These are phyloP conservation scores for Sherardia arvensis DNA, from an alignment of 257 asterid species.

Conservation along the genomic window DNA sequence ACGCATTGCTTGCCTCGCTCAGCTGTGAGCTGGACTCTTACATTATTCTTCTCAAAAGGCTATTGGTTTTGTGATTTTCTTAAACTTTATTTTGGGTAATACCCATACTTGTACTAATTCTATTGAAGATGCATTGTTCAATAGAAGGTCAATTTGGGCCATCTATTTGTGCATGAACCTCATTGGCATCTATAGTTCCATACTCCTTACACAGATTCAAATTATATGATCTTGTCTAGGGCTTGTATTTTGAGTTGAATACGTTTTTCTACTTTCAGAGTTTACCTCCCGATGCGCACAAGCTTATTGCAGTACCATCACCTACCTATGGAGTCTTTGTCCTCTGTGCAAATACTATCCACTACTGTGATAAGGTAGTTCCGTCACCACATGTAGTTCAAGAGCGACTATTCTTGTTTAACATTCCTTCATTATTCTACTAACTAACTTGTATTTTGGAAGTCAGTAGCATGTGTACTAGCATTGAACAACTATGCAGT, in stretches of 20 bases:
- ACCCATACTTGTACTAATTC: background rate
- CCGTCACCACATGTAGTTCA: constrained; percentile 10
- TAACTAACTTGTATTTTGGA: constrained; percentile 28
- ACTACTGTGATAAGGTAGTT: constrained; percentile 93
- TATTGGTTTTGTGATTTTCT: background rate
- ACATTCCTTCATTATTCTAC: constrained; percentile 15
- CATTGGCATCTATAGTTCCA: background rate
- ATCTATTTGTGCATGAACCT: background rate
- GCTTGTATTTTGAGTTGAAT: background rate
- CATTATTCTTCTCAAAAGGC: background rate
- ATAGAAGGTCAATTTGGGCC: background rate
- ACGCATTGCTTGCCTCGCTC: background rate
- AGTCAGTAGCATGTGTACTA: constrained; percentile 83
- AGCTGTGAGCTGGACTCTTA: background rate
- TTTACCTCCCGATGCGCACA: constrained; percentile 95
- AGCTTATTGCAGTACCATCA: constrained; percentile 98
- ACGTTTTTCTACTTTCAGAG: constrained; percentile 36
- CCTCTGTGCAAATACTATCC: constrained; percentile 85
- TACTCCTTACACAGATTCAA: background rate
- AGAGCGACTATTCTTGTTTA: constrained; percentile 7
- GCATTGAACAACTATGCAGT: constrained; percentile 78
- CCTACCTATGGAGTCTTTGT: constrained; percentile 96
- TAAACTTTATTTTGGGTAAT: too few relatives aligned
- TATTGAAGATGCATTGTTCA: background rate
- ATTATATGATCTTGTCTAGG: background rate